A percentile compares a stretch with the other conserved stretches of the same genome.
Conservation (phyloP, 2,329 filamentous ascomycete genomes). For the Penicillium concentricum region DNA sequence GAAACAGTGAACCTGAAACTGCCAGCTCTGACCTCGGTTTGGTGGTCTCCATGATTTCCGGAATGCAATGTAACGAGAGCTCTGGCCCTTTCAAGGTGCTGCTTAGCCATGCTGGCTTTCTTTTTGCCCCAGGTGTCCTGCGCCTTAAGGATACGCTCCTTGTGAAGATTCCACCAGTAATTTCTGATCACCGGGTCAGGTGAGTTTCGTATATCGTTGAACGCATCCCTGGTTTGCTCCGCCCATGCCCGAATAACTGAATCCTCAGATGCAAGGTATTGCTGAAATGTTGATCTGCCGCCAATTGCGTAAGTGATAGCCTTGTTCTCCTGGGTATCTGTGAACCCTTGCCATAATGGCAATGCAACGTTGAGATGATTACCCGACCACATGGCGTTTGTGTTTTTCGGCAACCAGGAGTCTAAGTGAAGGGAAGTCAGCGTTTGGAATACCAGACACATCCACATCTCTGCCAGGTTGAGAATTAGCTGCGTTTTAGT, state of each 20-base stretch:
- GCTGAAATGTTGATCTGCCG: neutral
- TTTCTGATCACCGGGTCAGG: neutral
- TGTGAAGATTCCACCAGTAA: neutral
- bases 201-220: neutral
- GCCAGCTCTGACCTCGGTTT: neutral
- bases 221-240: neutral
- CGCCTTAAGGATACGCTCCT: neutral
- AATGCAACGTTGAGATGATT: conserved; percentile 13
- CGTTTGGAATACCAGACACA: conserved; percentile 12
- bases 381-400: conserved; percentile 3
- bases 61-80: neutral
- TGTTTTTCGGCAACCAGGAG: conserved; percentile 1
- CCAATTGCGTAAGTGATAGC: neutral
- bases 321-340: neutral
- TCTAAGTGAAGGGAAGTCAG: conserved; percentile 2
- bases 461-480: conserved; percentile 15
- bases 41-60: neutral
- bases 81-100: neutral
- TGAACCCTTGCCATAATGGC: conserved; percentile 12
- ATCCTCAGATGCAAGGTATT: neutral
- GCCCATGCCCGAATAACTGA: neutral
- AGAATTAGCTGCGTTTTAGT: neutral
- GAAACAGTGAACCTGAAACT: neutral
- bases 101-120: neutral
- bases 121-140: neutral